phyloP scores from a whole-genome alignment of 2,329 filamentous ascomycete species.

The Epichloe sylvatica region DNA sequence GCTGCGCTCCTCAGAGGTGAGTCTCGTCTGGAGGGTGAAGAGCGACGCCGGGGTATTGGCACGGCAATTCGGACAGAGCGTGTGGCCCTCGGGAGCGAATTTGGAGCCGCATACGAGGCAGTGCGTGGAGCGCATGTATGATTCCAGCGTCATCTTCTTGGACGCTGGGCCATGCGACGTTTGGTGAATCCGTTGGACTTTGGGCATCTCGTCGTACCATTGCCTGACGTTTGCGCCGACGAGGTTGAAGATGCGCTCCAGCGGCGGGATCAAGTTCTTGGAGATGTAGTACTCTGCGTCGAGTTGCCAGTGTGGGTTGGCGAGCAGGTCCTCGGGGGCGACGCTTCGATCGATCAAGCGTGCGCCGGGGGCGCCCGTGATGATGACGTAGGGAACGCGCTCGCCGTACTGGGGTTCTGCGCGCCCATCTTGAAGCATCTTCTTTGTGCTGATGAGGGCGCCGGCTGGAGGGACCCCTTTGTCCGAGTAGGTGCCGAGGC shows the following conservation, averaged over 20 bases:
- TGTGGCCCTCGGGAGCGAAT: constrained; percentile 16
- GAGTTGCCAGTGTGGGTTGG: constrained; percentile 62
- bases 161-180: constrained; percentile 15
- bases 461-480: constrained; percentile 70
- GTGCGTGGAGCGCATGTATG: constrained; percentile 70
- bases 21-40: constrained; percentile 44
- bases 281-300: constrained; percentile 95
- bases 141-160: constrained; percentile 67
- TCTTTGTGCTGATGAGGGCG: constrained; percentile 71
- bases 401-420: constrained; percentile 91
- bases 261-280: constrained; percentile 87
- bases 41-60: constrained; percentile 44
- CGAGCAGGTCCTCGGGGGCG: constrained; percentile 67
- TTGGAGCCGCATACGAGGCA: constrained; percentile 56
- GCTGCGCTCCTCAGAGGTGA: constrained; percentile 50
- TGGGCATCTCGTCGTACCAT: constrained; percentile 97
- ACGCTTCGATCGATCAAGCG: constrained; percentile 82
- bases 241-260: constrained; percentile 93
- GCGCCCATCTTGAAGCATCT: constrained; percentile 75
- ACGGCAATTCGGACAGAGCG: constrained; percentile 46
- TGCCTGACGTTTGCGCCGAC: constrained; percentile 79
- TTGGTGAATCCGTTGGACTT: constrained; percentile 55
- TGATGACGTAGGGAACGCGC: constrained; percentile 84
- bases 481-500: constrained; percentile 69
- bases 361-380: constrained; percentile 75